A percentile compares a stretch with the other conserved stretches of the same genome.
Evolutionary conservation across 345 rosid genomes (phyloP).

Genomic region (Mallotus nudiflorus): DNA sequence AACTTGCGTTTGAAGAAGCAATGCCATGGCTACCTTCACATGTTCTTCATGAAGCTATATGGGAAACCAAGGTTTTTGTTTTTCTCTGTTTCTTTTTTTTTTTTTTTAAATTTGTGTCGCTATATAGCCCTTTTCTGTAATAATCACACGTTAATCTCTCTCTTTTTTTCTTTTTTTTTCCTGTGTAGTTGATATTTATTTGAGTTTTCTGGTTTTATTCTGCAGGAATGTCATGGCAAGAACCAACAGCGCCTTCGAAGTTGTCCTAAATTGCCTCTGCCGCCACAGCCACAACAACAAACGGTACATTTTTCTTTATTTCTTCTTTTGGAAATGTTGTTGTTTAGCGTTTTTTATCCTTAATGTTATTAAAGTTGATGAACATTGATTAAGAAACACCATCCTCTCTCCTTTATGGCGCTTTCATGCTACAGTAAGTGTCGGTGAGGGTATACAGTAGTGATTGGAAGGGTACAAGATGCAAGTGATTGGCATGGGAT

Average conservation of each 20-base stretch:
- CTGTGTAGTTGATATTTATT: not conserved
- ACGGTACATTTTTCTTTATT: slow-evolving; percentile 12
- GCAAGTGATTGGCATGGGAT: not conserved
- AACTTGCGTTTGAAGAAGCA: slow-evolving; percentile 49
- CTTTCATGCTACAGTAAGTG: no score
- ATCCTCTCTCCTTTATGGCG: no score
- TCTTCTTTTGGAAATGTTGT: not conserved
- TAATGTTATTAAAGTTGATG: no score
- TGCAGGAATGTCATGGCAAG: slow-evolving; percentile 22
- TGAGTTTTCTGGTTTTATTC: not conserved
- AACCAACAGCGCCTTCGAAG: slow-evolving; percentile 4
- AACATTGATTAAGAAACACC: no score
- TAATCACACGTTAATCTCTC: no score
- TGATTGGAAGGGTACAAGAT: no score
- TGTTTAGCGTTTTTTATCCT: no score
- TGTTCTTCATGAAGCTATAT: slow-evolving; percentile 43
- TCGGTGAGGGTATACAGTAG: no score
- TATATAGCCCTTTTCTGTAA: no score
- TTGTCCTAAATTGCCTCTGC: slow-evolving; percentile 21
- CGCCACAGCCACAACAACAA: slow-evolving; percentile 19
- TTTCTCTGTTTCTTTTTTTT: not conserved
- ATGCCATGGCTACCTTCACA: slow-evolving; percentile 53
- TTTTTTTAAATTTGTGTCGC: no score
- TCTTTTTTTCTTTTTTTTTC: no score
- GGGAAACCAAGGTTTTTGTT: slow-evolving; percentile 27